Base-by-base conservation (phyloP, 2,329 filamentous ascomycete genomes). In the Ceratocystis papillata region DNA sequence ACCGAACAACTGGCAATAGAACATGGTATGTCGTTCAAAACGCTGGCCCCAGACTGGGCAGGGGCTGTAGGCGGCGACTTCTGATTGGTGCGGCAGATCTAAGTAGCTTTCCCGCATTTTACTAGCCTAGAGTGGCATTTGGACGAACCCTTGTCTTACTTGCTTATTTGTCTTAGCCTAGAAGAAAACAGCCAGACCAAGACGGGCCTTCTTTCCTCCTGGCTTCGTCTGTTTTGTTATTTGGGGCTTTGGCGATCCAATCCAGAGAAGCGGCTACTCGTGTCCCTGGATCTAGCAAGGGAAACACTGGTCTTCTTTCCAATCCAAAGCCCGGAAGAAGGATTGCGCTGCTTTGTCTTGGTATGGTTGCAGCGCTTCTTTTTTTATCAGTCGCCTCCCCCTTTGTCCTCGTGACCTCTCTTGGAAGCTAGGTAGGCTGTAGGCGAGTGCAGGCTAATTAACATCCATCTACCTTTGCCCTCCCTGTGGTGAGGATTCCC, bases 11-110 rank as follows among this genome's bases (percentile, higher is more conserved):
- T 15, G 37, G 37, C 37, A 41, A 41, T 41, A 15, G 10, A 41
- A 15, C 10, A 15, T 22, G 4, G 25, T 28, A 33, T 33, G 55
- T 59, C 17, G 55, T 59, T 20, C 55, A 41, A n/a, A 41, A n/a
- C 55, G 28, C 55, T 59, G 25, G 25, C 28, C 8, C 25, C 6
- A 10, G 20, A 8, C 28, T 37, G 25, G 30, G 10, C 17, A 33
- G 55, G 28, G 55, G 28, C 15, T 65, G 60, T 55, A 66, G 45
- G 64, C 64, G 64, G 20, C 57, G 20, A n/a, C 20, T 7, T 66
- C n/a, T 62, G 64, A 66, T 66, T 66, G 64, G 64, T 30, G 64
- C 64, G 64, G 57, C 28, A 66, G 48, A 65, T 46, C 1, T 12
- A 55, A 50, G 57, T 62, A 55, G 55, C 30, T 37, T 59, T 59